Evolutionary conservation across 352 stramenopile genomes (phyloP).

Genomic region (Pythium biforme): DNA sequence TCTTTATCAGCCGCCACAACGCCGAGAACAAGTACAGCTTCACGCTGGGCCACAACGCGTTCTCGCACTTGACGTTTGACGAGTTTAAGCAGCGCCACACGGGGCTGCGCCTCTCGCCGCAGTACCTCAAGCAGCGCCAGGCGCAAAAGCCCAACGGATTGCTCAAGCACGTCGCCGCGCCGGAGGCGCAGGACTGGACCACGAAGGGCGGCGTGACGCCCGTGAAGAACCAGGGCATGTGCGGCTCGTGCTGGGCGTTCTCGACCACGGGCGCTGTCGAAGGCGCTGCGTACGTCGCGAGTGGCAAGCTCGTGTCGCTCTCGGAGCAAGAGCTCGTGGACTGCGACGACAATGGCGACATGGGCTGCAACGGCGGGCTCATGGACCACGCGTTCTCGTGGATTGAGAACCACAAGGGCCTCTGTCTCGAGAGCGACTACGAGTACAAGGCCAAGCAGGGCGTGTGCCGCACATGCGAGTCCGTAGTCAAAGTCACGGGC

Average conservation of each 20-base stretch:
- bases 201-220: conserved; percentile 92
- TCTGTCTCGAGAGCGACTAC: conserved; percentile 96
- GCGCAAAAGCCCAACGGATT: conserved; percentile 30
- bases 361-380: conserved; percentile 96
- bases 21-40: conserved; percentile 74
- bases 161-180: conserved; percentile 40
- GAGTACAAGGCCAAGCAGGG: conserved; percentile 88
- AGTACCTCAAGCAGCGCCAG: conserved; percentile 65
- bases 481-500: conserved; percentile 83
- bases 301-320: conserved; percentile 87
- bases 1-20: conserved; percentile 89
- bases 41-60: conserved; percentile 92
- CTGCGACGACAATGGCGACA: conserved; percentile 94
- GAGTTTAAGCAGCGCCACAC: conserved; percentile 90
- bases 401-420: conserved; percentile 89
- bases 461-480: conserved; percentile 79
- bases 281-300: conserved; percentile 94
- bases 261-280: conserved; percentile 97
- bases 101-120: conserved; percentile 47
- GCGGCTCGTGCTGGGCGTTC: conserved; percentile 97
- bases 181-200: conserved; percentile 93
- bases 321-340: conserved; percentile 98
- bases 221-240: conserved; percentile 97
- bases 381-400: conserved; percentile 98
- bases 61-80: conserved; percentile 93